Evolutionary conservation across 495 filamentous ascomycete genomes (phyloP), one percentile per base, ranked within the genome.

Genomic region (Hapsidospora chrysogenum): DNA sequence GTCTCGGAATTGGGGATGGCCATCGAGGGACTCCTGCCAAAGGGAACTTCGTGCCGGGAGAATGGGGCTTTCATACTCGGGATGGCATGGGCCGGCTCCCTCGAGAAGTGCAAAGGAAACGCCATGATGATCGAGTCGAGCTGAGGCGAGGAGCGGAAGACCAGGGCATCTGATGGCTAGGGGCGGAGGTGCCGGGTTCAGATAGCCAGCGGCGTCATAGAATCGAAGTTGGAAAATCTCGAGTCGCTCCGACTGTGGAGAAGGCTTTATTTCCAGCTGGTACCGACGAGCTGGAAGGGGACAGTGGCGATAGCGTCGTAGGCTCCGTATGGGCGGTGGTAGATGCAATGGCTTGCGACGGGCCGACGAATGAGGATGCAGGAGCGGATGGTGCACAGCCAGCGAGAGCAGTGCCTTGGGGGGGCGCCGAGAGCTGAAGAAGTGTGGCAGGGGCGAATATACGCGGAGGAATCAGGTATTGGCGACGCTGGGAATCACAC

Each of bases 1-100:
- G n/a, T 18, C 2, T 34, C 8, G 18, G 26, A 16, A 33, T 46
- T 46, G 36, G 47, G 55, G 16, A 58, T 58, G 17, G 49, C 39
- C 53, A 58, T 56, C n/a, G 53, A 23, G 3, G 30, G 29, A 18
- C 33, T 36, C 26, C 33, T 36, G 9, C 20, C 17, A 16, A 36
- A 36, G 20, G 21, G 22, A 27, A 26, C 16, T 4, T 17, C 33
- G 17, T 34, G 17, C 11, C 11, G 23, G 6, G 23, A 26, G 11
- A 11, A 26, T 6, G 11, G 11, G 11, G 23, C 6, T 6, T 26
- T n/a, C n/a, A n/a, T 11, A 26, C 23, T 6, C 23, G 23, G 23
- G 6, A 26, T 11, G 23, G 23, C 23, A 26, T 6, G 23, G 11
- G 23, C 23, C 23, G 23, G 23, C 23, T 11, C 23, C 11, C 23